Percentiles rank a stretch among this genome's conserved stretches.
phyloP scores from a whole-genome alignment of 2,329 filamentous ascomycete species.

The Aspergillus ustus region DNA sequence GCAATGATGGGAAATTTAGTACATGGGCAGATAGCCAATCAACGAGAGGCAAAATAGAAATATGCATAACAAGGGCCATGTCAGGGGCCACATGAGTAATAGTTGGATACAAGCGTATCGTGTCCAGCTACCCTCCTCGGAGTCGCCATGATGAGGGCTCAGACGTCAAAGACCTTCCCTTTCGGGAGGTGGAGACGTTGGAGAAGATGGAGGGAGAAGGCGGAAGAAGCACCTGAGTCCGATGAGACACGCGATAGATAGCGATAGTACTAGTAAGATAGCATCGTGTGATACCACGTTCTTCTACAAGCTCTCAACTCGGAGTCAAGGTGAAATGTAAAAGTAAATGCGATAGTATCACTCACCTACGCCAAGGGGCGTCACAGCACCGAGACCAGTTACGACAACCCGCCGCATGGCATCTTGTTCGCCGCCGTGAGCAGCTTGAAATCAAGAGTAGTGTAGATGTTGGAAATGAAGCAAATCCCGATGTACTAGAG shows the following conservation, averaged over 20 bases:
- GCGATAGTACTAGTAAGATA: neutral
- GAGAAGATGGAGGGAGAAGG: conserved; percentile 15
- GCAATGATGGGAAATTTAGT: conserved; percentile 10
- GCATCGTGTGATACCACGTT: neutral
- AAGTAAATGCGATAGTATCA: conserved; percentile 15
- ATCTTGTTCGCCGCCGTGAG: conserved; percentile 19
- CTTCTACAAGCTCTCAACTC: neutral
- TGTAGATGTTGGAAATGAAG: neutral
- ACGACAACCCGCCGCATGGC: conserved; percentile 72
- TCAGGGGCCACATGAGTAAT: neutral
- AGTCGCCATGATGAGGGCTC: conserved; percentile 26
- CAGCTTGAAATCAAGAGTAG: neutral
- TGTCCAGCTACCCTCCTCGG: conserved; percentile 24
- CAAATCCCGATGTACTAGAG: neutral
- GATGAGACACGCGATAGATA: conserved; percentile 2
- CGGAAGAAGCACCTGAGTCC: conserved; percentile 5
- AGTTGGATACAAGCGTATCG: conserved; percentile 12
- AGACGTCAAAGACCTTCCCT: conserved; percentile 34
- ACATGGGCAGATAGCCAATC: conserved; percentile 8
- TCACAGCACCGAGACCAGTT: conserved; percentile 80
- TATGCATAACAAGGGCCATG: neutral
- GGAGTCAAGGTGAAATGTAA: neutral
- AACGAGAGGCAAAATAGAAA: neutral
- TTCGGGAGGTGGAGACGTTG: conserved; percentile 38
- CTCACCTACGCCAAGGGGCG: conserved; percentile 77